Conservation (phyloP, 2,329 filamentous ascomycete genomes). For the Alternaria dauci region DNA sequence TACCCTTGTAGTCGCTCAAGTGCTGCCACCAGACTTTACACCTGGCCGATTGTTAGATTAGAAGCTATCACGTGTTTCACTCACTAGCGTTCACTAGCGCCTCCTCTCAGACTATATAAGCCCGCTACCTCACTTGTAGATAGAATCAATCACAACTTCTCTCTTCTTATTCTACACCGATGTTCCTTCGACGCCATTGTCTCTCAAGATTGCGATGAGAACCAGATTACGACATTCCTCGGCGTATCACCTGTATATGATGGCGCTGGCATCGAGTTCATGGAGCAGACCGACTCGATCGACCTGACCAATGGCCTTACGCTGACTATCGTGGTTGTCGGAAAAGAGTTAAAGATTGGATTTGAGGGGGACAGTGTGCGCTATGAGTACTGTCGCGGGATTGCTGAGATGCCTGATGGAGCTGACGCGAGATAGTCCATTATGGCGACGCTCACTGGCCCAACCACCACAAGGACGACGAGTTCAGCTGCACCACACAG, state of each 20-base stretch:
- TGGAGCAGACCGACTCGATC: conserved; percentile 1
- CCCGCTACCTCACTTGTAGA: too few species aligned
- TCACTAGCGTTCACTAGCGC: too few species aligned
- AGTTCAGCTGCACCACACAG: conserved; percentile 1
- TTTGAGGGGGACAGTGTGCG: not conserved
- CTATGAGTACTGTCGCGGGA: not conserved
- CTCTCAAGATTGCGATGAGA: not conserved
- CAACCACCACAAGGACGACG: not conserved
- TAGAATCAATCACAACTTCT: too few species aligned
- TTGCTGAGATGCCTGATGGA: not conserved
- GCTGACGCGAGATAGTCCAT: not conserved
- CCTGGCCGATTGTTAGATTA: not conserved
- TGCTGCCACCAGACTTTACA: not conserved
- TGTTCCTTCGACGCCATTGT: not conserved
- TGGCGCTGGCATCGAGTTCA: not conserved
- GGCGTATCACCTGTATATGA: not conserved
- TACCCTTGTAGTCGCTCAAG: not conserved
- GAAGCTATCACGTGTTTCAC: too few species aligned
- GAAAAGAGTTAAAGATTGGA: not conserved
- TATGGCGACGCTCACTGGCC: conserved; percentile 3
- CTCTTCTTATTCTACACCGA: not conserved
- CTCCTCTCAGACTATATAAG: too few species aligned
- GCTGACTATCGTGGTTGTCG: not conserved
- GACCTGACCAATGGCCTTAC: not conserved
- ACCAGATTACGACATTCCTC: not conserved